Evolutionary conservation across 2,329 filamentous ascomycete species (phyloP).

Genomic region (Venturia pyrina): DNA sequence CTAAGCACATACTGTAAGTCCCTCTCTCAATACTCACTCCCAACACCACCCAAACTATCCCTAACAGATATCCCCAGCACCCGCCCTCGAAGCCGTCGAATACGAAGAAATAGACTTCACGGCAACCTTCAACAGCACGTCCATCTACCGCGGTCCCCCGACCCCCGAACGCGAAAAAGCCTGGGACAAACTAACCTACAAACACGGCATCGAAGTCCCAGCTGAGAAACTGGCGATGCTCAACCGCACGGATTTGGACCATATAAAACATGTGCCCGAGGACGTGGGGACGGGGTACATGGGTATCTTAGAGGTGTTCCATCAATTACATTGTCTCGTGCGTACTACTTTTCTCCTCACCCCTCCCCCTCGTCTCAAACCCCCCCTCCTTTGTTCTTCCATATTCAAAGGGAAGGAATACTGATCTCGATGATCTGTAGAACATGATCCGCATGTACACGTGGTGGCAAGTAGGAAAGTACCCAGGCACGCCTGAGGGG

Average conservation of each 20-base stretch:
- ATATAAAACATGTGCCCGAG: neutral
- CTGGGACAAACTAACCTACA: conserved; percentile 12
- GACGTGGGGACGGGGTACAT: conserved; percentile 10
- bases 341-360: neutral
- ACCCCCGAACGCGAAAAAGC: conserved; percentile 12
- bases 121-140: conserved; percentile 12
- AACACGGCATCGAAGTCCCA: conserved; percentile 12
- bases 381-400: conserved; percentile 1
- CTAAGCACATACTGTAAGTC: neutral
- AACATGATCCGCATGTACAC: conserved; percentile 13
- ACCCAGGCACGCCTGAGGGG: neutral
- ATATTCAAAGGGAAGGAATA: no score
- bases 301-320: conserved; percentile 14
- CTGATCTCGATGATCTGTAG: no score
- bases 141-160: conserved; percentile 13
- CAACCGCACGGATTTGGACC: neutral
- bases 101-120: conserved; percentile 14
- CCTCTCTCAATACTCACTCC: neutral
- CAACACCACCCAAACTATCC: neutral
- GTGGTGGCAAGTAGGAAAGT: conserved; percentile 11
- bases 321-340: conserved; percentile 15
- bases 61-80: neutral
- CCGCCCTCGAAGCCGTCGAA: conserved; percentile 12
- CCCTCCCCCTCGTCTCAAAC: neutral
- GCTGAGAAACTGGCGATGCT: conserved; percentile 7